Percentiles rank a stretch among this genome's conserved stretches.
Conservation (phyloP, 331 rosid genomes). For the Rhamnella rubrinervis region DNA sequence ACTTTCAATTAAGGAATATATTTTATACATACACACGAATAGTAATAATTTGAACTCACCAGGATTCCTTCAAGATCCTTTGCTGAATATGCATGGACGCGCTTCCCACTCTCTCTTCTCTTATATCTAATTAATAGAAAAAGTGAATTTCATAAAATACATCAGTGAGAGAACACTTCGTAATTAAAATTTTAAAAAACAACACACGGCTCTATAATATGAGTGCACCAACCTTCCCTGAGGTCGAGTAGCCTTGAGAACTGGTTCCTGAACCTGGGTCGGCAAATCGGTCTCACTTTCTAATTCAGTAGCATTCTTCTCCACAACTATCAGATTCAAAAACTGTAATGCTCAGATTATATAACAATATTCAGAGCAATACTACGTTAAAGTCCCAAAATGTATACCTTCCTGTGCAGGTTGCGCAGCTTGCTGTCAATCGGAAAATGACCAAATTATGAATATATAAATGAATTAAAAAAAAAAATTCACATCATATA, state of each 20-base stretch:
- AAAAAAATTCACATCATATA: not conserved
- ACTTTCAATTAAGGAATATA: no score
- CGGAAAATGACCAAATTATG: constrained; percentile 6
- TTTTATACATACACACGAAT: not conserved
- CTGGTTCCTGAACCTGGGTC: constrained; percentile 29
- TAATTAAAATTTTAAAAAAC: not conserved
- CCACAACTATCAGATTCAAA: constrained; percentile 25
- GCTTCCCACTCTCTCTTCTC: constrained; percentile 93
- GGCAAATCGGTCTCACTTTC: constrained; percentile 38
- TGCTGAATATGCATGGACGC: constrained; percentile 67
- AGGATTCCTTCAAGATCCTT: constrained; percentile 97
- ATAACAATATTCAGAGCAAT: not conserved
- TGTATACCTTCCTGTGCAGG: constrained; percentile 48
- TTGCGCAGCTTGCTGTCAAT: constrained; percentile 62
- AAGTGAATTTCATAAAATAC: not conserved
- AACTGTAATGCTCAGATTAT: constrained; percentile 14
- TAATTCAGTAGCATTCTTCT: constrained; percentile 27
- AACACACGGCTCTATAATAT: constrained; percentile 6
- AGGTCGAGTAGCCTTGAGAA: constrained; percentile 68
- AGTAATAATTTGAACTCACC: constrained; percentile 42
- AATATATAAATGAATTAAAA: not conserved
- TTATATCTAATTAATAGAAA: constrained; percentile 52
- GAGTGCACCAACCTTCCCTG: constrained; percentile 73
- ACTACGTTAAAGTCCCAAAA: constrained; percentile 4
- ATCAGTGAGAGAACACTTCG: not conserved